Conservation (phyloP, 257 asterid species). For the Gardenia jasminoides region DNA sequence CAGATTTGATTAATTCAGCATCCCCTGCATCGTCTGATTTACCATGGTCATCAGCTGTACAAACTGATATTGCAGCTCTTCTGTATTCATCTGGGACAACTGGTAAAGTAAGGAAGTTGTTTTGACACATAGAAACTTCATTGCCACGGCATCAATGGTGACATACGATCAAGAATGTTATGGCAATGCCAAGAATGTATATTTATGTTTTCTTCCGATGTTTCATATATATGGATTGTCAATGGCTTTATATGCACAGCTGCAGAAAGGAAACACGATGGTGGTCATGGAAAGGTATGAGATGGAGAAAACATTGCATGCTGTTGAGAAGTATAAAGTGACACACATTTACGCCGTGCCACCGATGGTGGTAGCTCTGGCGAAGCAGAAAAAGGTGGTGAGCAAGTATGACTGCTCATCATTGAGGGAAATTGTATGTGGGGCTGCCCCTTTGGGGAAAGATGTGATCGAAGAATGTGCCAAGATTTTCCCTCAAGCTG, state of each 20-base stretch:
- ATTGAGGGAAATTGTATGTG: constrained; percentile 35
- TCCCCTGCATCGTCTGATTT: background rate
- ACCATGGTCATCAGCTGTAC: constrained; percentile 9
- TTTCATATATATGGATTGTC: constrained; percentile 34
- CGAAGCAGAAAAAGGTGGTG: constrained; percentile 29
- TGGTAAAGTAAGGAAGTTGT: constrained; percentile 39
- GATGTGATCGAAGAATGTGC: constrained; percentile 35
- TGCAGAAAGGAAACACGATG: constrained; percentile 38
- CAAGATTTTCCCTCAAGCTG: constrained; percentile 28
- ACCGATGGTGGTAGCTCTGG: too few relatives aligned
- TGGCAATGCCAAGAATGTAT: constrained; percentile 15
- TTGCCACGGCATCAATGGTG: constrained; percentile 26
- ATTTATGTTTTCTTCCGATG: constrained; percentile 37
- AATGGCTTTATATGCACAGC: constrained; percentile 27
- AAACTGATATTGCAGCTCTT: constrained; percentile 33
- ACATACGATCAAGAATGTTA: constrained; percentile 27
- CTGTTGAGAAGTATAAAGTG: constrained; percentile 29
- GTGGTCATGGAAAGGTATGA: constrained; percentile 34
- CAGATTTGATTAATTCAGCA: constrained; percentile 14
- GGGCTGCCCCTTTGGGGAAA: constrained; percentile 42
- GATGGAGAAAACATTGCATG: constrained; percentile 28
- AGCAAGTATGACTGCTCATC: constrained; percentile 27
- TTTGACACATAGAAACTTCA: constrained; percentile 38
- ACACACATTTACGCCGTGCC: constrained; percentile 27
- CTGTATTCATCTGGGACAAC: constrained; percentile 43